Base-by-base conservation (phyloP, 2,329 filamentous ascomycete genomes). In the Claviceps quebecensis region DNA sequence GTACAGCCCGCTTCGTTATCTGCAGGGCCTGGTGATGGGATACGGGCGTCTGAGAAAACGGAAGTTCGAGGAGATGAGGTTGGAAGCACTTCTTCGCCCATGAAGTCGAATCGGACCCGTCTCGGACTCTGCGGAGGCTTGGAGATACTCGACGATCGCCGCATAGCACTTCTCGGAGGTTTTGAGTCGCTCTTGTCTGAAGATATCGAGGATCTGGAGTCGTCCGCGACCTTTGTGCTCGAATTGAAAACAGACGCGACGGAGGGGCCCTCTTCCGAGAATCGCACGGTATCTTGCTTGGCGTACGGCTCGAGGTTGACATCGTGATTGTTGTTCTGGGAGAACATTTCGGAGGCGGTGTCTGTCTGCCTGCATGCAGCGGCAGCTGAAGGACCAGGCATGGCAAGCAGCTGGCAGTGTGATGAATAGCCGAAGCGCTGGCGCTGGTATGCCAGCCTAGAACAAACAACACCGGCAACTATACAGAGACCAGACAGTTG, bases 81-180 rank as follows among this genome's bases (percentile, higher is more conserved):
- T 19, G 80, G 77, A 52, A 81, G 65, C 38, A 84, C 77, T 59
- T 83, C 78, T 56, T 73, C 68, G 50, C 78, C 79, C 60, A 73
- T 72, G 45, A 83, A 74, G 39, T 80, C 74, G 56, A 83, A 83
- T 47, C 80, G 78, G 52, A 83, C 80, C 53, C 77, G 72, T 34
- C 79, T 73, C n/a, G 77, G 77, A 58, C 77, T 80, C 44, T 70
- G 69, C 5, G 65, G 67, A 50, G 72, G 71, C 48, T 69, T 73
- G 26, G 74, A 72, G 36, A 67, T 70, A 57, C 72, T 78, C 6
- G 75, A 78, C 1, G 75, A 73, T 47, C 78, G 71, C 52, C 80
- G 74, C 52, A 83, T 63, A 45, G 77, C 80, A 58, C 80, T 81
- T 56, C 77, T 70, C 46, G 72, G 71, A 39, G 64, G 63, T 56